Base-by-base conservation (phyloP, 1,284 basidiomycete species). In the Austropuccinia psidii region DNA sequence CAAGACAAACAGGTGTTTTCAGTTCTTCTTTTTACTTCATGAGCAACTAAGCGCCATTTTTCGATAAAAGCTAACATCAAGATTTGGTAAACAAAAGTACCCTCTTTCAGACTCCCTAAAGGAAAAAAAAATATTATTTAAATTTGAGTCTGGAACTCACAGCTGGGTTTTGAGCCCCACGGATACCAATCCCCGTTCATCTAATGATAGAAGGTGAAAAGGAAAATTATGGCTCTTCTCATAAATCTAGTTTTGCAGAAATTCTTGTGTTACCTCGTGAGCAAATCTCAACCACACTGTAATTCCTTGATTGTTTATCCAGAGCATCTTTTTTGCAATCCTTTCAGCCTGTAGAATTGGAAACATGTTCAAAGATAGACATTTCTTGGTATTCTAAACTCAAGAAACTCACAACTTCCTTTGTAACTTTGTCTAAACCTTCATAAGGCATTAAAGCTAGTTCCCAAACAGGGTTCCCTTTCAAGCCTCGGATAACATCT, bases 131-230 rank as follows among this genome's bases (percentile, higher is more conserved):
- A n/a, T n/a, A n/a, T n/a, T n/a, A n/a, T n/a, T n/a, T n/a, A n/a
- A n/a, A n/a, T n/a, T n/a, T n/a, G n/a, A n/a, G n/a, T n/a, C n/a
- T n/a, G n/a, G 11, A 17, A 73, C 70, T 58, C 1, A 58, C 70
- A 55, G n/a, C 54, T 41, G n/a, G 70, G 70, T 45, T 73, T 21
- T 21, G 31, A 41, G 19, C 70, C 70, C 70, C 70, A 73, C 21
- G 19, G 27, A 45, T 73, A 73, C 70, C 70, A 73, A 39, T 64
- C 61, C 37, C 70, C 70, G 24, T 73, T 73, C 70, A 73, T 73
- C 70, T 73, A 54, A 9, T 11, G 5, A 61, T 11, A 29, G 52
- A 21, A 15, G 6, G 29, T 29, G 41, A 29, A 19, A 33, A 15
- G 33, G 47, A n/a, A 33, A 31, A 19, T 24, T 1, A n/a, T 13